Evolutionary conservation across 306 rosid genomes (phyloP).

Genomic region (Trifolium dubium): DNA sequence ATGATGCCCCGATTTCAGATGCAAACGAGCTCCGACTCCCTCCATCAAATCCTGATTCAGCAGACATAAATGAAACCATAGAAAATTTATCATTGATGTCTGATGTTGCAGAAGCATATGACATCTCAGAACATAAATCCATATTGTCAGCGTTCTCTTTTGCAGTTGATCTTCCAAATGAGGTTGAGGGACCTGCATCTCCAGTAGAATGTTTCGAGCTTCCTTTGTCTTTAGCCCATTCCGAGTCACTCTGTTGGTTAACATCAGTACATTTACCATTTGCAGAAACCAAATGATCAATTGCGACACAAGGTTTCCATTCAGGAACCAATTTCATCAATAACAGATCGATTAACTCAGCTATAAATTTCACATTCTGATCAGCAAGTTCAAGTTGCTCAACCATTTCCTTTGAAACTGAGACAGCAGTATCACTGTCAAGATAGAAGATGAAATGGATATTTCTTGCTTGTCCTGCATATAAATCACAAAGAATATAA

Average conservation of each 20-base stretch:
- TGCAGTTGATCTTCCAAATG: slow-evolving; percentile 1
- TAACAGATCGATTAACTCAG: slow-evolving; percentile 53
- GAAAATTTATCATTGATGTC: slow-evolving; percentile 37
- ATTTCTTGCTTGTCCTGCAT: slow-evolving; percentile 49
- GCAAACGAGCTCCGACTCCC: slow-evolving; percentile 38
- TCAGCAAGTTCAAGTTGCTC: slow-evolving; percentile 52
- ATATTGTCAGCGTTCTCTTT: slow-evolving; percentile 28
- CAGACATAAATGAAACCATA: slow-evolving; percentile 45
- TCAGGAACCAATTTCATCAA: slow-evolving; percentile 45
- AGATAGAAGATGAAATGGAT: slow-evolving; percentile 54
- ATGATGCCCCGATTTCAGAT: slow-evolving; percentile 20
- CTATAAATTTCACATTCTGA: slow-evolving; percentile 51
- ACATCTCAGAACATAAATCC: slow-evolving; percentile 45
- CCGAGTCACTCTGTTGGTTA: slow-evolving; percentile 17
- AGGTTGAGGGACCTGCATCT: slow-evolving; percentile 22
- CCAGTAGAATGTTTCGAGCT: neutral
- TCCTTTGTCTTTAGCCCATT: slow-evolving; percentile 27
- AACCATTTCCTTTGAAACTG: slow-evolving; percentile 57
- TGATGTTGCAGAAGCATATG: slow-evolving; percentile 43
- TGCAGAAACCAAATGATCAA: slow-evolving; percentile 45
- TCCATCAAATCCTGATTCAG: slow-evolving; percentile 37
- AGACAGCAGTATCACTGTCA: slow-evolving; percentile 51
- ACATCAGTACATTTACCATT: slow-evolving; percentile 3
- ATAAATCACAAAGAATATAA: slow-evolving; percentile 27
- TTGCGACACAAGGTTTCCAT: slow-evolving; percentile 51